Base-by-base conservation (phyloP, 129 eudicot species). In the Silybum marianum region DNA sequence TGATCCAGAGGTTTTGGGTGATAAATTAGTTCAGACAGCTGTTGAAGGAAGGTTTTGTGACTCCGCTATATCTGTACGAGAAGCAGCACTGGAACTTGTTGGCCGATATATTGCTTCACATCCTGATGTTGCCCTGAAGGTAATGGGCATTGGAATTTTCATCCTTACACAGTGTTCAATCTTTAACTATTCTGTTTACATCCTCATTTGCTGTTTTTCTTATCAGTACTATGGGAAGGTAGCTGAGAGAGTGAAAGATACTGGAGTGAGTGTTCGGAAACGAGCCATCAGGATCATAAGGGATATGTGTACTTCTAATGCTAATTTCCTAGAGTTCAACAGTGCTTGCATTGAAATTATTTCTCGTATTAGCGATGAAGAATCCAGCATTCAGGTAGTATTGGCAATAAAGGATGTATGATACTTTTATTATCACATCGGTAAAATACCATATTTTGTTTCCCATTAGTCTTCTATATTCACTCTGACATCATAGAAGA, bases 1-100 rank as follows among this genome's bases (percentile, higher is more conserved):
- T 83, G 99, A 95, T 90, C 99, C 99, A 46, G 99, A 88, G 85
- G 98, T 91, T 75, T 90, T 95, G 83, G 88, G 97, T 81, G 93
- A 95, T 88, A 87, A 91, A 86, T 85, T 81, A 81, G 99, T 95
- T 42, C 98, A 95, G 86, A 82, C 87, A 44, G 99, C 99, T n/a
- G 99, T 95, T 76, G 99, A 95, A 85, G 99, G 95, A 85, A 92
- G 99, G 88, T 95, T 95, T 76, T 89, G 98, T 77, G 99, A 95
- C 84, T 91, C 95, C 71, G 94, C 97, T 84, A 95, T 93, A 85
- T 93, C 97, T 81, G 99, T 87, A 39, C 86, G 98, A 87, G 99
- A 95, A 93, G 98, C 97, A 75, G 97, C 99, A 30, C 90, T 95
- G 78, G 99, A 95, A 82, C 97, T 95, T 85, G 99, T 95, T 80